Evolutionary conservation across 78 protist genomes (phyloP), one percentile per base, ranked within the genome.

Genomic region (Protostelium mycophagum): DNA sequence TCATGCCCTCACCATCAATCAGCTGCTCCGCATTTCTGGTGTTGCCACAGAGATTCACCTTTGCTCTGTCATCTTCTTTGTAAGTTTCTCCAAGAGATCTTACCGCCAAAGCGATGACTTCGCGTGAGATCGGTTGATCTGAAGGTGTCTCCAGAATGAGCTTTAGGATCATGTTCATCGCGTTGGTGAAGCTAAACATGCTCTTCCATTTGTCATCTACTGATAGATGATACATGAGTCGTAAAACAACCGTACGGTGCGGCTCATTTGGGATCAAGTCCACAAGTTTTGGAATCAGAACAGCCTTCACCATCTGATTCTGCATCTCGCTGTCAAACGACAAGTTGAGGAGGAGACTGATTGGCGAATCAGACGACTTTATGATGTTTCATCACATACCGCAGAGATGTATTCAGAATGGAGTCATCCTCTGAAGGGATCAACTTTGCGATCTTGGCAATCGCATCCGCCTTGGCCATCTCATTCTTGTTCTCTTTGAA

Each of bases 161-260:
- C 73, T 51, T 51, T 5, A 51, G 73, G 5, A 51, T 25, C 73
- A 83, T 1, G 28, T 0, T n/a, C 38, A 38, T 5, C 29, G 91
- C 84, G 34, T 28, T 73, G 28, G 88, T 36, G 38, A 5, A 38
- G 35, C 51, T 83, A 35, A 63, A 28, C 38, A 1, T 1, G 31
- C 29, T 23, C n/a, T 9, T 0, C 84, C 23, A 36, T 38, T 34
- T 35, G n/a, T 1, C 85, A n/a, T 9, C 35, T 38, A 34, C 38
- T 34, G 88, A 84, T 25, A 89, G 84, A n/a, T 34, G 37, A 87
- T 89, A 89, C 39, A 89, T 63, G 38, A 89, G 34, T 35, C 91
- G 38, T 29, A 84, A 36, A 23, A 38, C 91, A 36, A 84, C 35
- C 28, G 0, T 63, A 25, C 73, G 73, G 16, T 51, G 73, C 34